phyloP scores from a whole-genome alignment of 2,329 filamentous ascomycete genomes.

The Pseudogymnoascus sp. region DNA sequence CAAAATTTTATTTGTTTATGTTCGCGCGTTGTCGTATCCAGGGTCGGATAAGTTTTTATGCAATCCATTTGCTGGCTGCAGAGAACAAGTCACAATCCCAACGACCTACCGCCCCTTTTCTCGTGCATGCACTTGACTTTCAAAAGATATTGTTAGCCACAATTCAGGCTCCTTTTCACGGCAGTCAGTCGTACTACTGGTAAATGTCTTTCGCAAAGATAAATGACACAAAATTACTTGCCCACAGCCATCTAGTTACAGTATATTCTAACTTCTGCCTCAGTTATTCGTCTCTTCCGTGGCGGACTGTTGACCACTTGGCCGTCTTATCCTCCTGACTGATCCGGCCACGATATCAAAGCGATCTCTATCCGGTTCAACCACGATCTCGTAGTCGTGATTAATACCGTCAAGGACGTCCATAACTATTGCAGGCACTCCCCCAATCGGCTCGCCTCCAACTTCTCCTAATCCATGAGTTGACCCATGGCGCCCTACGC shows the following conservation, averaged over 20 bases:
- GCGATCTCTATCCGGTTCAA: neutral
- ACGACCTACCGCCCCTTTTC: neutral
- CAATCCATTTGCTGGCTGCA: neutral
- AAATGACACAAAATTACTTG: neutral
- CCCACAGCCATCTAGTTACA: neutral
- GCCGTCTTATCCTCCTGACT: neutral
- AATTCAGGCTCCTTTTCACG: neutral
- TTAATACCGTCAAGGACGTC: neutral
- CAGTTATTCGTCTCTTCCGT: neutral
- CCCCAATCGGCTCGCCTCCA: neutral
- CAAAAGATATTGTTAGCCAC: no score
- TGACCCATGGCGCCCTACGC: neutral
- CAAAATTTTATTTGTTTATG: neutral
- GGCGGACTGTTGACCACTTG: neutral
- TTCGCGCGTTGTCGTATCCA: neutral
- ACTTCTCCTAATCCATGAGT: neutral
- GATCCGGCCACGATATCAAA: neutral
- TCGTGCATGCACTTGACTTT: neutral
- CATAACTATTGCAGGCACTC: neutral
- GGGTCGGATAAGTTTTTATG: slow-evolving; percentile 5
- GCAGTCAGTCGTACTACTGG: neutral
- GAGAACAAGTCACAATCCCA: neutral
- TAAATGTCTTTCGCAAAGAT: neutral
- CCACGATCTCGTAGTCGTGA: neutral
- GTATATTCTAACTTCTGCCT: neutral